Evolutionary conservation across 2,329 filamentous ascomycete species (phyloP).

Genomic region (Fusarium sublunatum): DNA sequence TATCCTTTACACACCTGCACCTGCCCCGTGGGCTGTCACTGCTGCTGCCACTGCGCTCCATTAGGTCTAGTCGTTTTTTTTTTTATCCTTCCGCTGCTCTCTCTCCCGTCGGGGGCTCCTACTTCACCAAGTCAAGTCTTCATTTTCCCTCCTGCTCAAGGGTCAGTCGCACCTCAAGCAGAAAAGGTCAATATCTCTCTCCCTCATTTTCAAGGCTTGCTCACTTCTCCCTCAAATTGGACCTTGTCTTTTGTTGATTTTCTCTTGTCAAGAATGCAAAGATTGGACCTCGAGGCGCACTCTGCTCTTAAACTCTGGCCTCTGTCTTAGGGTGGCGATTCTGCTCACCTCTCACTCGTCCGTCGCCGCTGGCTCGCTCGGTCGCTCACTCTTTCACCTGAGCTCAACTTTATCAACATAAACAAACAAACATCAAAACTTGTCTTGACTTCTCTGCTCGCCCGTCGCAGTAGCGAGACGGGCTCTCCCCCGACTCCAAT

Average conservation of each 20-base stretch:
- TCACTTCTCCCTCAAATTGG: conserved; percentile 1
- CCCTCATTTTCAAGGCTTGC: background rate
- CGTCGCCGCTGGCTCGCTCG: conserved; percentile 4
- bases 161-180: conserved; percentile 12
- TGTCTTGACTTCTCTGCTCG: conserved; percentile 4
- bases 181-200: background rate
- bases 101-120: conserved; percentile 8
- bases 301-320: conserved; percentile 23
- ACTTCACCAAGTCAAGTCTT: conserved; percentile 17
- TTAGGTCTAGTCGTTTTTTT: conserved; percentile 25
- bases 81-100: conserved; percentile 23
- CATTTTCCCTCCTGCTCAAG: conserved; percentile 21
- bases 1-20: conserved; percentile 1
- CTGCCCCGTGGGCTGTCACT: conserved; percentile 1
- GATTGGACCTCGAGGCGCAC: conserved; percentile 7
- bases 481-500: conserved; percentile 35
- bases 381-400: conserved; percentile 1
- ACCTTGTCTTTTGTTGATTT: conserved; percentile 2
- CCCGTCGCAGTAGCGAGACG: conserved; percentile 35
- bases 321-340: conserved; percentile 39
- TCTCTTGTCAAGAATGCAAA: conserved; percentile 23
- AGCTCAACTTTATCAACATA: background rate
- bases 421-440: conserved; percentile 3
- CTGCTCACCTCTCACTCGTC: conserved; percentile 28
- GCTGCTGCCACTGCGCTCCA: background rate